Conservation (phyloP, 2,329 filamentous ascomycete genomes). For the Pseudopithomyces chartarum region DNA sequence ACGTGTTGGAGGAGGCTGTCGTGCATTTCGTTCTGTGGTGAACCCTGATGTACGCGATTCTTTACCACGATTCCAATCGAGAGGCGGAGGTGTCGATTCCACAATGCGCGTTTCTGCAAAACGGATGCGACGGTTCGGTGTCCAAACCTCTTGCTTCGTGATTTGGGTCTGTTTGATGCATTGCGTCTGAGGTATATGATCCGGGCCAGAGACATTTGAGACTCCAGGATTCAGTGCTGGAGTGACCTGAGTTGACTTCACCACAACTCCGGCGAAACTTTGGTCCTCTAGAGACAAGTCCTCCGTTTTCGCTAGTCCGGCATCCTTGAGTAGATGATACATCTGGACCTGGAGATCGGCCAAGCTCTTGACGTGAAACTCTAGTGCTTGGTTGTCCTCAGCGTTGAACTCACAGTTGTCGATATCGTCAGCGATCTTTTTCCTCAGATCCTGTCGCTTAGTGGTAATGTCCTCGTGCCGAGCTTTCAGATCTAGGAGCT, state of each 20-base stretch:
- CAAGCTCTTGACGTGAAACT: conserved; percentile 29
- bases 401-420: conserved; percentile 32
- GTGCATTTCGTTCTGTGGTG: conserved; percentile 16
- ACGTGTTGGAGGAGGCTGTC: conserved; percentile 32
- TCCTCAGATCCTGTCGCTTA: conserved; percentile 28
- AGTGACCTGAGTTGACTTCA: conserved; percentile 39
- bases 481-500: conserved; percentile 25
- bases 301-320: conserved; percentile 29
- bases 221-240: conserved; percentile 22
- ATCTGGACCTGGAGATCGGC: conserved; percentile 36
- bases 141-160: conserved; percentile 31
- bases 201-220: conserved; percentile 12
- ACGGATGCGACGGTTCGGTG: conserved; percentile 30
- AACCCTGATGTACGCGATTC: not conserved
- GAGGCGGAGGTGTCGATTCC: conserved; percentile 19
- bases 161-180: conserved; percentile 39
- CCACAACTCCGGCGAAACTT: conserved; percentile 22
- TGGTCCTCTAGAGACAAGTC: conserved; percentile 13
- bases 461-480: conserved; percentile 22
- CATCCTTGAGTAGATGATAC: conserved; percentile 29
- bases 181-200: conserved; percentile 39
- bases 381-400: conserved; percentile 31
- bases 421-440: conserved; percentile 37
- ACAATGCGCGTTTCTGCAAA: conserved; percentile 26
- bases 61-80: conserved; percentile 9